A percentile compares a stretch with the other conserved stretches of the same genome.
These are phyloP conservation scores for Echeveria elegans DNA, from an alignment of 164 flowering plant genomes.

Conservation along the genomic window DNA sequence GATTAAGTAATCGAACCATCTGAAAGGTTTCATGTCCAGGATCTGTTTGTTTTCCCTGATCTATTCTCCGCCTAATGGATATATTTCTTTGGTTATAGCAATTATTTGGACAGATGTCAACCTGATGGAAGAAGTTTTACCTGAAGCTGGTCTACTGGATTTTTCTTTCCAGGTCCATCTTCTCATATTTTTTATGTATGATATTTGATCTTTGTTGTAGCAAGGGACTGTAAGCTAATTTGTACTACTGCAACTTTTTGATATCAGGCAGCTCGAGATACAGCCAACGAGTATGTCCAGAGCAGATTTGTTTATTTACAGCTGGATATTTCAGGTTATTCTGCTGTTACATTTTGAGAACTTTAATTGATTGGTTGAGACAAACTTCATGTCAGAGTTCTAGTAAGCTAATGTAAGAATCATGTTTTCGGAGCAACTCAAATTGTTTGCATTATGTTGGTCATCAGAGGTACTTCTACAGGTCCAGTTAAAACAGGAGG, in stretches of 20 bases:
- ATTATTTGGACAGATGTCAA: conserved; percentile 71
- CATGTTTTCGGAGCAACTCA: not conserved
- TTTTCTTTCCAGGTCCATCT: conserved; percentile 59
- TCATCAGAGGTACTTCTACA: conserved; percentile 53
- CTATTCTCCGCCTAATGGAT: not conserved
- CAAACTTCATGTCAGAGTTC: not conserved
- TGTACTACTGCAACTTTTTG: conserved; percentile 11
- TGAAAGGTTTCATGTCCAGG: too few relatives aligned
- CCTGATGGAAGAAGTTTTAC: conserved; percentile 74
- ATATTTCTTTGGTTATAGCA: conserved; percentile 37
- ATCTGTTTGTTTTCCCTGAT: too few relatives aligned
- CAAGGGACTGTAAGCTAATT: not conserved
- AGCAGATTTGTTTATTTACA: conserved; percentile 53
- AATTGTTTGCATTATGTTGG: conserved; percentile 13
- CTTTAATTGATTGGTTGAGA: not conserved
- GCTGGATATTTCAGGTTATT: conserved; percentile 77
- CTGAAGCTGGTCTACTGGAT: conserved; percentile 66
- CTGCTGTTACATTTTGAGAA: not conserved
- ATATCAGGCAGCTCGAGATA: conserved; percentile 60
- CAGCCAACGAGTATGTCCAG: conserved; percentile 48
- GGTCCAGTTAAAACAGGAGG: conserved; percentile 36
- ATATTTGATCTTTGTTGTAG: not conserved
- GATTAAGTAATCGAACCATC: too few relatives aligned
- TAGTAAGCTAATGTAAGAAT: too few relatives aligned
- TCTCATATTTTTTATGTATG: not conserved